Evolutionary conservation across 495 filamentous ascomycete genomes (phyloP).

Genomic region (Xylaria curta): DNA sequence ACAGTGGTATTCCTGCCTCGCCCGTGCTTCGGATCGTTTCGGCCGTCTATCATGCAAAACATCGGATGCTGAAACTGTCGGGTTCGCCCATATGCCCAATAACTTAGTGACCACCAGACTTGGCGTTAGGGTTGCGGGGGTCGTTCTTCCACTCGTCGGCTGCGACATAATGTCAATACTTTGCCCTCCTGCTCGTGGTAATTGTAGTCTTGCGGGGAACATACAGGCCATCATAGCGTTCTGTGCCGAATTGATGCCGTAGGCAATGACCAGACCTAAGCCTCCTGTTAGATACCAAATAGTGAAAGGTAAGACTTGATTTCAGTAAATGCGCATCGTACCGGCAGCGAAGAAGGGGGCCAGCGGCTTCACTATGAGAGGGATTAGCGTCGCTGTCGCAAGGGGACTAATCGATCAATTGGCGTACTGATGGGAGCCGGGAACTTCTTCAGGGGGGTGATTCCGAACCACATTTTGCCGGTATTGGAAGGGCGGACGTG

Average conservation of each 20-base stretch:
- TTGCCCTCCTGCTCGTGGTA: constrained; percentile 10
- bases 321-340: constrained; percentile 56
- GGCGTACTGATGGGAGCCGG: constrained; percentile 82
- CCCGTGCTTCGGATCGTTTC: constrained; percentile 31
- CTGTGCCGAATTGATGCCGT: constrained; percentile 83
- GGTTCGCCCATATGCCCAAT: background rate
- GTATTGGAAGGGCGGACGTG: constrained; percentile 36
- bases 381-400: constrained; percentile 33
- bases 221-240: constrained; percentile 74
- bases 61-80: constrained; percentile 22
- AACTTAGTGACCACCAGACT: constrained; percentile 53
- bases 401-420: constrained; percentile 33
- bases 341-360: constrained; percentile 92
- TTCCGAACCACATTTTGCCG: constrained; percentile 76
- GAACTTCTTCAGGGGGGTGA: constrained; percentile 80
- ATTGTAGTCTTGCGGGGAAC: constrained; percentile 42
- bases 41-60: constrained; percentile 34
- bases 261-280: constrained; percentile 78
- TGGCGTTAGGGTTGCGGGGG: constrained; percentile 81
- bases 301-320: background rate
- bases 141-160: constrained; percentile 95
- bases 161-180: constrained; percentile 49
- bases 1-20: constrained; percentile 34
- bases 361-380: constrained; percentile 76
- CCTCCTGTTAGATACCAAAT: constrained; percentile 25